phyloP scores from a whole-genome alignment of 805 yeast genomes.

The Hanseniaspora nectarophila region DNA sequence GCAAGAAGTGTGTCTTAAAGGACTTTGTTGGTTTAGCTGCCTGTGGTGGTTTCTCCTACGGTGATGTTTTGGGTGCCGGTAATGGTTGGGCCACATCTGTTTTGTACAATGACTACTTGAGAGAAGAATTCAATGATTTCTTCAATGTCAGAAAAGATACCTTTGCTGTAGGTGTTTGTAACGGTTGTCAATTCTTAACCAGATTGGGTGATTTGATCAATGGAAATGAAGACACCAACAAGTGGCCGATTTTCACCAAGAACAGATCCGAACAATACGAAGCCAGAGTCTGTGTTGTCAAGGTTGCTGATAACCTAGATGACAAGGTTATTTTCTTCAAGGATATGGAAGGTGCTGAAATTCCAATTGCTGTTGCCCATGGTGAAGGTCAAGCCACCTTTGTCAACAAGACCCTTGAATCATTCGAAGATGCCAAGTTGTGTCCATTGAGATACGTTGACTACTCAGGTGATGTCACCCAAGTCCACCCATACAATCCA shows the following conservation, averaged over 20 bases:
- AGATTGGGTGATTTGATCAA: slow-evolving; percentile 65
- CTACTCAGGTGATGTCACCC: slow-evolving; percentile 77
- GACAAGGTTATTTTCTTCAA: slow-evolving; percentile 69
- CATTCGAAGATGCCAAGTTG: slow-evolving; percentile 42
- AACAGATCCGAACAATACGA: slow-evolving; percentile 90
- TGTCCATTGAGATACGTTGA: slow-evolving; percentile 73
- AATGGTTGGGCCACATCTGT: slow-evolving; percentile 99
- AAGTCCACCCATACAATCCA: slow-evolving; percentile 84
- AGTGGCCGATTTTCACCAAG: slow-evolving; percentile 93
- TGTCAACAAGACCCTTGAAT: slow-evolving; percentile 34
- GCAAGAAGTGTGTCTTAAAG: slow-evolving; percentile 58
- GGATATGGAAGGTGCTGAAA: slow-evolving; percentile 82
- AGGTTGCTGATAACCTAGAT: slow-evolving; percentile 38
- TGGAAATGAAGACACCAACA: slow-evolving; percentile 51
- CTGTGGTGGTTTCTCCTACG: slow-evolving; percentile 97
- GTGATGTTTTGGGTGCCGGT: slow-evolving; percentile 98
- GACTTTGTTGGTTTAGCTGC: slow-evolving; percentile 91
- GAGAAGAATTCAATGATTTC: slow-evolving; percentile 63
- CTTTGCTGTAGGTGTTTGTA: slow-evolving; percentile 95
- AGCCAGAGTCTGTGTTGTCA: slow-evolving; percentile 56
- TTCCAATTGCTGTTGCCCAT: slow-evolving; percentile 97
- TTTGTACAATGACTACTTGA: slow-evolving; percentile 64
- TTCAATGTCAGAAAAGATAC: slow-evolving; percentile 83
- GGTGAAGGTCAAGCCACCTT: slow-evolving; percentile 94
- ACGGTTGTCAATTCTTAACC: slow-evolving; percentile 93